These are phyloP conservation scores for Marasmius sp. DNA, from an alignment of 1,284 basidiomycete genomes.

Conservation along the genomic window DNA sequence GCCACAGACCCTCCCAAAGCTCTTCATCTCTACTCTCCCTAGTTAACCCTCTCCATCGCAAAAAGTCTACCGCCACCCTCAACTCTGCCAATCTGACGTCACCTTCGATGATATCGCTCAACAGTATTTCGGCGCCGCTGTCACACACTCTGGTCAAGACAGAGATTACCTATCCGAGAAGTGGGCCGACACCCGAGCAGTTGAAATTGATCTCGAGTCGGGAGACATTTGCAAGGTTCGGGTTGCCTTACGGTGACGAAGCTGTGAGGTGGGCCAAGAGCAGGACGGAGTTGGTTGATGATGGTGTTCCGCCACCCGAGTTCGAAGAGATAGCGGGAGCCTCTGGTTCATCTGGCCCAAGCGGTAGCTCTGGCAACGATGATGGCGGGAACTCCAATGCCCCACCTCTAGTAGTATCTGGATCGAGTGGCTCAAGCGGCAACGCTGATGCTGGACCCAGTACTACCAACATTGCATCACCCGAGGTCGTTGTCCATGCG, in stretches of 20 bases:
- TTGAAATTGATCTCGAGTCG: slow-evolving; percentile 48
- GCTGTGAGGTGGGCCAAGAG: slow-evolving; percentile 47
- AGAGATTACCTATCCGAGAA: slow-evolving; percentile 49
- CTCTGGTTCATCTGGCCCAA: slow-evolving; percentile 19
- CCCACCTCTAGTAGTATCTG: neutral
- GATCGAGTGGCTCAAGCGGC: neutral
- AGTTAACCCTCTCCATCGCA: slow-evolving; percentile 34
- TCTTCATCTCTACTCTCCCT: slow-evolving; percentile 33
- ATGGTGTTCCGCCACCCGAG: slow-evolving; percentile 31
- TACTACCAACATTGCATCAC: neutral
- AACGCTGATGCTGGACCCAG: neutral
- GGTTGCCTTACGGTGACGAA: slow-evolving; percentile 51
- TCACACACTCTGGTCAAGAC: slow-evolving; percentile 51
- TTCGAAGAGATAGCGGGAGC: slow-evolving; percentile 29
- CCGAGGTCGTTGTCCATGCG: neutral
- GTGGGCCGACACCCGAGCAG: slow-evolving; percentile 53
- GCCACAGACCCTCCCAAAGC: slow-evolving; percentile 14
- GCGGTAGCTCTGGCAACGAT: slow-evolving; percentile 17
- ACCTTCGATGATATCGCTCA: slow-evolving; percentile 47
- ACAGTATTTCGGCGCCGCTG: slow-evolving; percentile 52
- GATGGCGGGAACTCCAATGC: no score
- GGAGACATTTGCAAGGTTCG: slow-evolving; percentile 48
- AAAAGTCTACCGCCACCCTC: slow-evolving; percentile 35
- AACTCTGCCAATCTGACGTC: slow-evolving; percentile 37
- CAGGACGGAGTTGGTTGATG: slow-evolving; percentile 31